A percentile compares a stretch with the other conserved stretches of the same genome.
Evolutionary conservation across 352 stramenopile species (phyloP).

Genomic region (Phytopythium mirpurense): DNA sequence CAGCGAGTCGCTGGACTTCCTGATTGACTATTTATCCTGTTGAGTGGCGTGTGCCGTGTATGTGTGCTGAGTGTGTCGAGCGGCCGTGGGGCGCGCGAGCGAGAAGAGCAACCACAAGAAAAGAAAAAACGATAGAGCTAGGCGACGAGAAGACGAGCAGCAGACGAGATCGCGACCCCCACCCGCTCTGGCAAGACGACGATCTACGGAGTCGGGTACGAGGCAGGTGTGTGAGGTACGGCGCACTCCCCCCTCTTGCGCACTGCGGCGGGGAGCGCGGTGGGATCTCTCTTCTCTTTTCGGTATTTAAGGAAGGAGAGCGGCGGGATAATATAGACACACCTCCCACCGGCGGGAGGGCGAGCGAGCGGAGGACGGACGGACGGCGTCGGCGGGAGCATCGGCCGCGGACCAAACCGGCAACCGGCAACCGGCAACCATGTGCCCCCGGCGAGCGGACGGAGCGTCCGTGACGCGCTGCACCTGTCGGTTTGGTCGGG

Average conservation of each 20-base stretch:
- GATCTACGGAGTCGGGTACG: conserved; percentile 1
- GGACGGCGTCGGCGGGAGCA: neutral
- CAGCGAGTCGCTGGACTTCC: conserved; percentile 60
- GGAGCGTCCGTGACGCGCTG: neutral
- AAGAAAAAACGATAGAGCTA: conserved; percentile 7
- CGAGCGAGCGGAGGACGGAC: conserved; percentile 4
- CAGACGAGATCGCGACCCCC: conserved; percentile 5
- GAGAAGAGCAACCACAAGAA: too few species aligned
- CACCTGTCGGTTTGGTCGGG: conserved; percentile 1
- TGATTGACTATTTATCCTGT: conserved; percentile 58
- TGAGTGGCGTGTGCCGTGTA: conserved; percentile 12
- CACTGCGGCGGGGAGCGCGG: neutral
- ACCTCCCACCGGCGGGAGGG: conserved; percentile 8
- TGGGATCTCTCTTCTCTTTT: conserved; percentile 6
- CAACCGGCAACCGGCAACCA: neutral
- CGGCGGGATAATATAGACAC: conserved; percentile 9
- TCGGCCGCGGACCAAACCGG: conserved; percentile 4
- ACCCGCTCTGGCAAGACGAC: conserved; percentile 5
- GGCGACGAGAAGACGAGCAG: conserved; percentile 7
- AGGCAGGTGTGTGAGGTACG: conserved; percentile 7
- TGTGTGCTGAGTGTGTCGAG: conserved; percentile 3
- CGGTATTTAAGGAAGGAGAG: conserved; percentile 5
- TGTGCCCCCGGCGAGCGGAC: neutral
- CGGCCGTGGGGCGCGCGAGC: conserved; percentile 3
- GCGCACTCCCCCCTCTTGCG: conserved; percentile 4